A percentile compares a stretch with the other conserved stretches of the same genome.
Conservation (phyloP, 148 eudicot species). For the Silene conica region DNA sequence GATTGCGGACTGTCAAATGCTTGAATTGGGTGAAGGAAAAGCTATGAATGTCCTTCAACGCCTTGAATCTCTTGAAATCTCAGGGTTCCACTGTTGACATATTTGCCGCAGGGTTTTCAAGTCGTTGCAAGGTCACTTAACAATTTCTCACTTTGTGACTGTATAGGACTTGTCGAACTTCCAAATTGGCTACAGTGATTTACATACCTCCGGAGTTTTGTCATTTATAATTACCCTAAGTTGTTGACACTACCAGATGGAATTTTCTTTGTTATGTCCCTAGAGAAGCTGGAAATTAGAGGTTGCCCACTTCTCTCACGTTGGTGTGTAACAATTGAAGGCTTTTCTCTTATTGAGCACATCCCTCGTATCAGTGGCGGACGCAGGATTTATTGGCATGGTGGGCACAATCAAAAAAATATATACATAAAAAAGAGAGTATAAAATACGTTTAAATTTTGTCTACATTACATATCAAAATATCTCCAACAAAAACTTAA, state of each 20-base stretch:
- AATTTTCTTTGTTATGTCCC: conserved; percentile 11
- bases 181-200: conserved; percentile 30
- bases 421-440: too few relatives aligned
- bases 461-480: too few relatives aligned
- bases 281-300: conserved; percentile 14
- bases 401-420: too few relatives aligned
- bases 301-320: conserved; percentile 16
- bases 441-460: too few relatives aligned
- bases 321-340: conserved; percentile 10
- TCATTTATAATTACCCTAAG: conserved; percentile 33
- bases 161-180: conserved; percentile 22
- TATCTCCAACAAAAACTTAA: too few relatives aligned
- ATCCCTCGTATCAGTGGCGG: conserved; percentile 15
- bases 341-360: conserved; percentile 16
- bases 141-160: conserved; percentile 26
- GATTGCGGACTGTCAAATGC: conserved; percentile 37
- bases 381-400: too few relatives aligned
- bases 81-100: conserved; percentile 24
- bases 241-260: conserved; percentile 32
- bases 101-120: conserved; percentile 31
- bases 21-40: conserved; percentile 26
- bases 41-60: conserved; percentile 31
- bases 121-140: conserved; percentile 26
- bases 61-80: conserved; percentile 30
- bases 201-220: conserved; percentile 26